Conservation (phyloP, 169 alveolate species). For the Eimeria maxima region DNA sequence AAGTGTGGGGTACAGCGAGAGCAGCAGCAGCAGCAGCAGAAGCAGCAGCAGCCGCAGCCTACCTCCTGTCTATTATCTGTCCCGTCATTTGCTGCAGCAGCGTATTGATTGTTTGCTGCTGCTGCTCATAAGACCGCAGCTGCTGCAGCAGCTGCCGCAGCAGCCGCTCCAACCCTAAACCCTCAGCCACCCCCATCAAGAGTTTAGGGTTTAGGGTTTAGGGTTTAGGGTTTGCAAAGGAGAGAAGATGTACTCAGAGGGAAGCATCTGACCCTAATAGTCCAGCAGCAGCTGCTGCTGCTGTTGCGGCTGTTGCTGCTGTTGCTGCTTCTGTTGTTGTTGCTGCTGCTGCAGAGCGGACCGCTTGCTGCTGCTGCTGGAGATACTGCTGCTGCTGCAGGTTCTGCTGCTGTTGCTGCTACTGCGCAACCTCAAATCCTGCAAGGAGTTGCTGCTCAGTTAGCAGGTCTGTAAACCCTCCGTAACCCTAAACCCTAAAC, state of each 20-base stretch:
- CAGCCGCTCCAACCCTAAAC: neutral
- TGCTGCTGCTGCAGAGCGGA: neutral
- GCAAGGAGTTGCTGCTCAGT: too few relatives aligned
- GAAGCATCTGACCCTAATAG: too few relatives aligned
- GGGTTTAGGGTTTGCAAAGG: neutral
- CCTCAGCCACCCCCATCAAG: neutral
- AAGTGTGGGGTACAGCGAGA: too few relatives aligned
- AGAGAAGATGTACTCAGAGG: too few relatives aligned
- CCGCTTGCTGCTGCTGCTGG: neutral
- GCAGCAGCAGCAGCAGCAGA: slow-evolving; percentile 22
- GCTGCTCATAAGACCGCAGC: neutral
- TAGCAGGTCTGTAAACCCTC: too few relatives aligned
- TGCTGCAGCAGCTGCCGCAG: slow-evolving; percentile 13
- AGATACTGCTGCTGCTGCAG: neutral
- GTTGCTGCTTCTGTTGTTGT: too few relatives aligned
- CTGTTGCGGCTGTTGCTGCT: too few relatives aligned
- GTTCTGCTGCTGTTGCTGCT: neutral
- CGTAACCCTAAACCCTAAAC: too few relatives aligned
- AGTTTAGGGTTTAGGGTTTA: slow-evolving; percentile 7
- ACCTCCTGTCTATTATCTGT: neutral
- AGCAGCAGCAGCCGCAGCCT: slow-evolving; percentile 18
- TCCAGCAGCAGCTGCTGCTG: too few relatives aligned
- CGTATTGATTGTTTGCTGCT: neutral
- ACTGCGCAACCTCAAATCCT: neutral
- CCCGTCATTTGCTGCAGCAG: neutral